Evolutionary conservation across 345 rosid genomes (phyloP).

Genomic region (Balakata baccata): DNA sequence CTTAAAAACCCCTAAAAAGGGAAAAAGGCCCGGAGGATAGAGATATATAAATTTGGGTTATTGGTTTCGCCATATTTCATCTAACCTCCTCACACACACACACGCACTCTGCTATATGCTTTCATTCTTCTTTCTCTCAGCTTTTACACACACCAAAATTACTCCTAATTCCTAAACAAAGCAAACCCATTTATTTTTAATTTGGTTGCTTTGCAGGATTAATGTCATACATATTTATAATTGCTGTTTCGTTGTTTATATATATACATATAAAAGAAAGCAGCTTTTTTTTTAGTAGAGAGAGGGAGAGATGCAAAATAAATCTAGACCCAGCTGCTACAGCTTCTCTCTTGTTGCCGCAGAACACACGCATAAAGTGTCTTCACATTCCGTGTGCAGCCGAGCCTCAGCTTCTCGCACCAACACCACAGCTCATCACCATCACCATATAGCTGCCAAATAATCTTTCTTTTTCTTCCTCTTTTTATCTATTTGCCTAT

Average conservation of each 20-base stretch:
- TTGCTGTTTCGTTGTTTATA: no score
- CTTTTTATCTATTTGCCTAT: slow-evolving; percentile 6
- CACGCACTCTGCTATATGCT: no score
- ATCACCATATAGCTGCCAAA: background rate
- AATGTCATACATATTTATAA: no score
- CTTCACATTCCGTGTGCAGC: slow-evolving; percentile 9
- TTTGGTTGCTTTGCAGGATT: no score
- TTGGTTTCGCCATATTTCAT: no score
- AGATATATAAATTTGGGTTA: no score
- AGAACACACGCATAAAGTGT: background rate
- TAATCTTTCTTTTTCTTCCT: background rate
- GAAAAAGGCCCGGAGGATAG: no score
- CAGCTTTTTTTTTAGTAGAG: no score
- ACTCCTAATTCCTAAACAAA: background rate
- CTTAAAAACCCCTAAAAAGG: no score
- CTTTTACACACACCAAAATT: background rate
- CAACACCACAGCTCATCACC: background rate
- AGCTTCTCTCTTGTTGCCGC: background rate
- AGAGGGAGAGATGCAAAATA: background rate
- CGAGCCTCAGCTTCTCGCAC: background rate
- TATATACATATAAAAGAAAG: no score
- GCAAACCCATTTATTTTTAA: no score
- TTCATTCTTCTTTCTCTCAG: background rate
- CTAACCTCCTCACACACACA: no score
- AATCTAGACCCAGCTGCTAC: background rate